These are phyloP conservation scores for Alternaria triticina DNA, from an alignment of 2,329 filamentous ascomycete species.

Conservation along the genomic window DNA sequence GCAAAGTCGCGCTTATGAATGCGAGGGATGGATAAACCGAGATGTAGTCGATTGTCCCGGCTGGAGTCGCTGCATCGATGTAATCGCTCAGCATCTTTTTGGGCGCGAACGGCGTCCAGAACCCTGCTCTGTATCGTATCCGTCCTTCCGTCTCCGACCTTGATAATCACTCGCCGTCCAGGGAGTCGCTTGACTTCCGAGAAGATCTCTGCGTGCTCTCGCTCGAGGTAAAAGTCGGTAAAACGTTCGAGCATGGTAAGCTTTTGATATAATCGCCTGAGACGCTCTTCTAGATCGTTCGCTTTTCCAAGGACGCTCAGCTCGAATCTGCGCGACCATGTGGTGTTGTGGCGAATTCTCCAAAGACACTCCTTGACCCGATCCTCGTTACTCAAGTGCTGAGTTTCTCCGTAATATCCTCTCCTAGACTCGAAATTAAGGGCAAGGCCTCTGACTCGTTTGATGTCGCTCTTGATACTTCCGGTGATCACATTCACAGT, in stretches of 20 bases:
- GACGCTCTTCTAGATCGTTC: conserved; percentile 23
- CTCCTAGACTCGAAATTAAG: conserved; percentile 13
- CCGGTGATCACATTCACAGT: conserved; percentile 18
- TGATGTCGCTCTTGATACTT: conserved; percentile 21
- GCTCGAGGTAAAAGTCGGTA: conserved; percentile 31
- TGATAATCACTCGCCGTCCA: conserved; percentile 25
- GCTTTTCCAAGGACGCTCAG: conserved; percentile 24
- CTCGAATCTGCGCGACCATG: conserved; percentile 30
- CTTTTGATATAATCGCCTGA: conserved; percentile 27
- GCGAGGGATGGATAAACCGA: conserved; percentile 34
- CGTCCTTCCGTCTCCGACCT: conserved; percentile 17
- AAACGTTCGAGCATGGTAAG: conserved; percentile 30
- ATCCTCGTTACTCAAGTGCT: conserved; percentile 9
- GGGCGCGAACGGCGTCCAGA: conserved; percentile 24
- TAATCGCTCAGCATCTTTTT: conserved; percentile 36
- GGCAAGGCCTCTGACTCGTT: conserved; percentile 24
- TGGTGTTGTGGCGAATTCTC: conserved; percentile 21
- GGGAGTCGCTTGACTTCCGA: conserved; percentile 27
- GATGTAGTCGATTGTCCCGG: conserved; percentile 22
- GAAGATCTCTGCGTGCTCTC: conserved; percentile 33
- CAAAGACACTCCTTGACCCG: conserved; percentile 28
- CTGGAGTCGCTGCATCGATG: conserved; percentile 21
- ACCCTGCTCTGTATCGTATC: conserved; percentile 22
- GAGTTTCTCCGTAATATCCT: not conserved
- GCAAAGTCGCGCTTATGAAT: conserved; percentile 36